phyloP scores from a whole-genome alignment of 106 monocot genomes.

The Agapanthus africanus region DNA sequence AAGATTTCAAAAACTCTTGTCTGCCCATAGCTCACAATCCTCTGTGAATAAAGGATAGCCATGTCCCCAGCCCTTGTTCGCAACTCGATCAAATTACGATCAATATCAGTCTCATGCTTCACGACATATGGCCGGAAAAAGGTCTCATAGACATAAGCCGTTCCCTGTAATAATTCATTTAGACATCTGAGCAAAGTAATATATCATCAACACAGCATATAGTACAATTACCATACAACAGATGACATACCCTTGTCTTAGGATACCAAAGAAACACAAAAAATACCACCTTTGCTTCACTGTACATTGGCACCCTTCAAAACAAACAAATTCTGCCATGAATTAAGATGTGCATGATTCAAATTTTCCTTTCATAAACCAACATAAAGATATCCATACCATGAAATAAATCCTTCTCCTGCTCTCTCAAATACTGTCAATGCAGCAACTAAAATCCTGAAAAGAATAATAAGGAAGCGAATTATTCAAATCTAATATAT shows the following conservation, averaged over 20 bases:
- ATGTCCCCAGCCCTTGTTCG: conserved; percentile 52
- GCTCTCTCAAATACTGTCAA: conserved; percentile 70
- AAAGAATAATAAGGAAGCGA: conserved; percentile 3
- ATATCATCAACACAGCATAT: not conserved
- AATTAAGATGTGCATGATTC: not conserved
- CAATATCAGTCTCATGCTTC: conserved; percentile 69
- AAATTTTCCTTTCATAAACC: not conserved
- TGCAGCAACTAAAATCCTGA: conserved; percentile 81
- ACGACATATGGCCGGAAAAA: conserved; percentile 49
- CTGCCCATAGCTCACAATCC: conserved; percentile 52
- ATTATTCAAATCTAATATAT: no score
- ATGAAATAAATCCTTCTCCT: conserved; percentile 73
- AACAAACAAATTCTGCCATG: not conserved
- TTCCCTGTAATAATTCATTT: conserved; percentile 44
- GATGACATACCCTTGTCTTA: conserved; percentile 60
- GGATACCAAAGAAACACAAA: conserved; percentile 90
- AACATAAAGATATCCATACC: conserved; percentile 28
- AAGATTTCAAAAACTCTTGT: conserved; percentile 60
- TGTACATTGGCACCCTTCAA: conserved; percentile 86
- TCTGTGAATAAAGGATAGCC: conserved; percentile 46
- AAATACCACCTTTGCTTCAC: conserved; percentile 85
- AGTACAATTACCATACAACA: not conserved
- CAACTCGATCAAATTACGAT: conserved; percentile 53
- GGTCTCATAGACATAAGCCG: conserved; percentile 56
- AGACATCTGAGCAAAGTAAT: not conserved